Evolutionary conservation across 208 protist species (phyloP).

Genomic region (Borovskyia barvae): DNA sequence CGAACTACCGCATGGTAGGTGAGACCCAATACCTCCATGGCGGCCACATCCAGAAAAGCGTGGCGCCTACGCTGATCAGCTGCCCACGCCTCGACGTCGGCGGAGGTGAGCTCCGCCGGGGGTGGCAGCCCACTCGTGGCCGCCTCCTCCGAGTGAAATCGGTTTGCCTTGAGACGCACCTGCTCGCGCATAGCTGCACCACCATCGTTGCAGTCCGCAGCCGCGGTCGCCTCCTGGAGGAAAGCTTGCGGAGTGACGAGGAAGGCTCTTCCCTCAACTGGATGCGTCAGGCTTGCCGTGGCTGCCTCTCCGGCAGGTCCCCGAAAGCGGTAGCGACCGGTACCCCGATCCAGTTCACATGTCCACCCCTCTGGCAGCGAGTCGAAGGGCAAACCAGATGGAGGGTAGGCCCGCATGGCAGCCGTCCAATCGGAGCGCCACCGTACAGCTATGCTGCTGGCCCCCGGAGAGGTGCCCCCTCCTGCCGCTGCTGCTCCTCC

Average conservation of each 20-base stretch:
- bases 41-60: slow-evolving; percentile 59
- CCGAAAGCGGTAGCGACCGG: slow-evolving; percentile 79
- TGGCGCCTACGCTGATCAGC: slow-evolving; percentile 65
- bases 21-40: slow-evolving; percentile 48
- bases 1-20: slow-evolving; percentile 30
- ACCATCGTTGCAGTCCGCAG: slow-evolving; percentile 2
- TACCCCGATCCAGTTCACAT: slow-evolving; percentile 37
- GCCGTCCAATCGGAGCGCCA: slow-evolving; percentile 66
- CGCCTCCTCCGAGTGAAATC: slow-evolving; percentile 15
- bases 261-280: slow-evolving; percentile 54
- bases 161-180: slow-evolving; percentile 24
- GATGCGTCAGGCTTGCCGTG: slow-evolving; percentile 60
- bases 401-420: slow-evolving; percentile 57
- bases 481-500: background rate
- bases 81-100: slow-evolving; percentile 49
- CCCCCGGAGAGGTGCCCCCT: too few relatives aligned
- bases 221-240: slow-evolving; percentile 29
- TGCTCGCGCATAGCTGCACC: slow-evolving; percentile 25
- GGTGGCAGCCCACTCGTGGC: slow-evolving; percentile 2
- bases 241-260: slow-evolving; percentile 78
- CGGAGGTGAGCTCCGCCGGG: slow-evolving; percentile 15
- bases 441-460: slow-evolving; percentile 15
- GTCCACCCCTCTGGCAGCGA: slow-evolving; percentile 70
- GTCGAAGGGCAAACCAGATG: slow-evolving; percentile 50
- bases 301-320: slow-evolving; percentile 7